These are phyloP conservation scores for Breynia disticha DNA, from an alignment of 441 rosid species.

Conservation along the genomic window DNA sequence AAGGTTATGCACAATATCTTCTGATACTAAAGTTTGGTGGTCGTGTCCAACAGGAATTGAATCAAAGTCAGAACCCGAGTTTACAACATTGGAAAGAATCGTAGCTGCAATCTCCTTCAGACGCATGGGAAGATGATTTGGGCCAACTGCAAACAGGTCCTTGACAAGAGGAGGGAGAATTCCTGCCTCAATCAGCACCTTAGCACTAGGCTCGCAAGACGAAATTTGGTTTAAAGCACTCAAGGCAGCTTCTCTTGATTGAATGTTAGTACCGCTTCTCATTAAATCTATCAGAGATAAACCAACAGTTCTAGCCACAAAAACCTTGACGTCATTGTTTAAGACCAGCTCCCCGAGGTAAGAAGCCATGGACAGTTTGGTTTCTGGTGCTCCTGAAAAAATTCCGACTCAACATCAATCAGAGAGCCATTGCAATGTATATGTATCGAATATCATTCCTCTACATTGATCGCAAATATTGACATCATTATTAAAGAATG, in stretches of 20 bases:
- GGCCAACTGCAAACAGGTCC: constrained; percentile 66
- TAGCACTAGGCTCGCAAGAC: constrained; percentile 69
- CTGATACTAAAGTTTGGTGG: constrained; percentile 74
- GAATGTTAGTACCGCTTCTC: constrained; percentile 50
- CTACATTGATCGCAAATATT: background rate
- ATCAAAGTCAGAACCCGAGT: constrained; percentile 64
- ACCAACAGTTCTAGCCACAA: constrained; percentile 80
- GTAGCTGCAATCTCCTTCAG: constrained; percentile 90
- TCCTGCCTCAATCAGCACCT: constrained; percentile 66
- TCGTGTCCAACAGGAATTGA: constrained; percentile 52
- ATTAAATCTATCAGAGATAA: constrained; percentile 63
- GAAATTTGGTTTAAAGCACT: constrained; percentile 86
- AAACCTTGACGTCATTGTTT: constrained; percentile 67
- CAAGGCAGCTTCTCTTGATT: constrained; percentile 74
- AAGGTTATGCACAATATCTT: constrained; percentile 66
- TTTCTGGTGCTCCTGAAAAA: constrained; percentile 72
- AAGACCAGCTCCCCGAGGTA: constrained; percentile 81
- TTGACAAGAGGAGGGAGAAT: constrained; percentile 84
- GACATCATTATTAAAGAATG: too few species aligned
- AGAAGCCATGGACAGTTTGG: constrained; percentile 78
- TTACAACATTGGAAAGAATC: constrained; percentile 84
- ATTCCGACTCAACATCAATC: constrained; percentile 21
- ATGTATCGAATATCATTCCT: background rate
- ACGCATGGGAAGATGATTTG: constrained; percentile 69
- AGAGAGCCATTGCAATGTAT: constrained; percentile 1